Evolutionary conservation across 2,329 filamentous ascomycete genomes (phyloP).

Genomic region (Aspergillus candidus): DNA sequence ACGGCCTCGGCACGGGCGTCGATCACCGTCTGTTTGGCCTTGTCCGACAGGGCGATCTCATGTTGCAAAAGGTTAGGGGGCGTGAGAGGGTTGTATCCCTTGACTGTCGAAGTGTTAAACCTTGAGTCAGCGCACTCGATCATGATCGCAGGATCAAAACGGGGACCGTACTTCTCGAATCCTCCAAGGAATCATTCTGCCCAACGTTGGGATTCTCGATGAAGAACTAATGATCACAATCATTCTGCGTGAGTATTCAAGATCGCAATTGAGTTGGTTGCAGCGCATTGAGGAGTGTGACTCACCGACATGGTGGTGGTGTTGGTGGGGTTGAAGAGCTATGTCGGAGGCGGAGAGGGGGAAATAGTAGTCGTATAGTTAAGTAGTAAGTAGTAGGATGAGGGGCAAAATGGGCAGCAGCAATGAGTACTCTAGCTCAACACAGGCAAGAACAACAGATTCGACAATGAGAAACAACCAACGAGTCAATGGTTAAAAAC

Average conservation of each 20-base stretch:
- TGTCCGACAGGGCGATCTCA: constrained; percentile 60
- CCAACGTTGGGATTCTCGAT: constrained; percentile 75
- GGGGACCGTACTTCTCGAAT: constrained; percentile 68
- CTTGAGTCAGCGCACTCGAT: background rate
- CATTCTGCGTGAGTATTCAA: constrained; percentile 6
- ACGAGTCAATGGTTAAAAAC: too few species aligned
- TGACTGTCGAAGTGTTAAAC: constrained; percentile 48
- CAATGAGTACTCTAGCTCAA: too few species aligned
- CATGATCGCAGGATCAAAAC: constrained; percentile 1
- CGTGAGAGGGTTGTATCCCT: constrained; percentile 88
- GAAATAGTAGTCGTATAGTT: constrained; percentile 1
- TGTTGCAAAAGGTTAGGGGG: constrained; percentile 91
- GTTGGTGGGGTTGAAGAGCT: constrained; percentile 14
- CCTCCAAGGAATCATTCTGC: constrained; percentile 64
- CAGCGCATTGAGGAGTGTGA: constrained; percentile 14
- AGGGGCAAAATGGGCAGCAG: background rate
- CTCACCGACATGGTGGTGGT: constrained; percentile 30
- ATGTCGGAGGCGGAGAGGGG: background rate
- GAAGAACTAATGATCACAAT: constrained; percentile 59
- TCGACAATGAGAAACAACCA: too few species aligned
- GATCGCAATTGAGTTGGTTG: background rate
- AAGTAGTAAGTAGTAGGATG: constrained; percentile 1
- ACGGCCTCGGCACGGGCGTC: constrained; percentile 55
- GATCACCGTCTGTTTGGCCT: constrained; percentile 49
- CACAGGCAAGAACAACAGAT: too few species aligned